Evolutionary conservation across 1,284 basidiomycete genomes (phyloP), one percentile per base, ranked within the genome.

Genomic region (Rhodotorula glutinis): DNA sequence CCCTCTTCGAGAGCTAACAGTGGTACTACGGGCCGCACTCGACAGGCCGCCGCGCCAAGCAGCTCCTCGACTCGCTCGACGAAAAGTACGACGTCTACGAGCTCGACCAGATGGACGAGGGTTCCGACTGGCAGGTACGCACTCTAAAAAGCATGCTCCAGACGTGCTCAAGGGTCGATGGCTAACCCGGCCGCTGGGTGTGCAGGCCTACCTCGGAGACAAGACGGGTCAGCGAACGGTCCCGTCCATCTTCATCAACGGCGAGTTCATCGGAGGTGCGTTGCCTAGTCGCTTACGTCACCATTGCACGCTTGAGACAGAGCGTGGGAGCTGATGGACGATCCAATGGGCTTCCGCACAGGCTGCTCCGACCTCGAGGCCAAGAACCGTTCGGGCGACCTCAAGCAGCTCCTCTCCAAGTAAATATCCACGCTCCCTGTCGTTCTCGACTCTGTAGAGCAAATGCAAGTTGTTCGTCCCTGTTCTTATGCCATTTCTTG

Each of bases 141-240:
- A 14, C 27, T 14, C 16, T n/a, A n/a, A 11, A 43, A 21, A 25
- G 30, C 25, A 38, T 17, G 27, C 30, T 4, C 23, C 33, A 17
- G 8, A 29, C 54, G 7, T n/a, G 9, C n/a, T 25, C 16, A 38
- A 2, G 25, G 38, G 23, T 3, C 16, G 10, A 7, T 14, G 7
- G 40, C 25, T 44, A 1, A 30, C 30, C n/a, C n/a, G n/a, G n/a
- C n/a, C n/a, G n/a, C n/a, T n/a, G n/a, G n/a, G 16, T n/a, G 23
- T 16, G 51, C 74, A 80, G 75, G 73, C 71, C 51, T 80, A 79
- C 71, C 75, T 81, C 40, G 71, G 66, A 29, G 72, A 77, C 23
- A 79, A 80, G 76, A 80, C 80, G 1, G 77, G 76, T 13, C 80
- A 81, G 75, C 64, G 78, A 5, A 80, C 80, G 4, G 80, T 81